Conservation (phyloP, 495 filamentous ascomycete species). For the Lophiostoma macrostomum region DNA sequence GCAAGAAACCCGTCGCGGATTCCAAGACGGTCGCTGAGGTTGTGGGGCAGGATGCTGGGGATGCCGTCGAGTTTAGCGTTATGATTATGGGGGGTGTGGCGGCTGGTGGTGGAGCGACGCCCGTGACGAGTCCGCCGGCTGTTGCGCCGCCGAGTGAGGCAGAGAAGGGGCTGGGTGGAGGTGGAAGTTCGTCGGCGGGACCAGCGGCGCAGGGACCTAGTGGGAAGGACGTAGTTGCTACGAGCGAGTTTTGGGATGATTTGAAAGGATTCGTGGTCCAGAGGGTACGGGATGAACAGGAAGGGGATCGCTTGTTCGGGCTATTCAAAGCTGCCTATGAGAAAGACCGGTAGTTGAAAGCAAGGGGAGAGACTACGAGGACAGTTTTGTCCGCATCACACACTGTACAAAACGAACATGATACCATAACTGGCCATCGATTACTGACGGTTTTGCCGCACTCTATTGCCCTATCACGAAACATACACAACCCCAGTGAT, state of each 20-base stretch:
- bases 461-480: slow-evolving; percentile 18
- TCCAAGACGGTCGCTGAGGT: slow-evolving; percentile 59
- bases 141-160: slow-evolving; percentile 38
- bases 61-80: slow-evolving; percentile 63
- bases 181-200: slow-evolving; percentile 26
- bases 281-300: slow-evolving; percentile 67
- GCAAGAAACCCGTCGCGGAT: slow-evolving; percentile 77
- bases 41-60: slow-evolving; percentile 44
- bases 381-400: too few relatives aligned
- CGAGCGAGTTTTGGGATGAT: slow-evolving; percentile 84
- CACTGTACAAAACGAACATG: too few relatives aligned
- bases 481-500: slow-evolving; percentile 14
- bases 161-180: slow-evolving; percentile 32
- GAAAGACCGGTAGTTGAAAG: slow-evolving; percentile 10
- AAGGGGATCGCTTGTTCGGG: slow-evolving; percentile 60
- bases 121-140: slow-evolving; percentile 36
- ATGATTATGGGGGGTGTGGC: slow-evolving; percentile 79
- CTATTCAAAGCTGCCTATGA: slow-evolving; percentile 71
- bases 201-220: slow-evolving; percentile 54
- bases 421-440: slow-evolving; percentile 3
- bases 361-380: too few relatives aligned
- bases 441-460: slow-evolving; percentile 13
- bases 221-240: slow-evolving; percentile 58
- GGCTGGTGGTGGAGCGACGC: slow-evolving; percentile 27
- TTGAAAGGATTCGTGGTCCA: slow-evolving; percentile 75